Conservation (phyloP, 2,329 filamentous ascomycete species). For the Aspergillus candidus region DNA sequence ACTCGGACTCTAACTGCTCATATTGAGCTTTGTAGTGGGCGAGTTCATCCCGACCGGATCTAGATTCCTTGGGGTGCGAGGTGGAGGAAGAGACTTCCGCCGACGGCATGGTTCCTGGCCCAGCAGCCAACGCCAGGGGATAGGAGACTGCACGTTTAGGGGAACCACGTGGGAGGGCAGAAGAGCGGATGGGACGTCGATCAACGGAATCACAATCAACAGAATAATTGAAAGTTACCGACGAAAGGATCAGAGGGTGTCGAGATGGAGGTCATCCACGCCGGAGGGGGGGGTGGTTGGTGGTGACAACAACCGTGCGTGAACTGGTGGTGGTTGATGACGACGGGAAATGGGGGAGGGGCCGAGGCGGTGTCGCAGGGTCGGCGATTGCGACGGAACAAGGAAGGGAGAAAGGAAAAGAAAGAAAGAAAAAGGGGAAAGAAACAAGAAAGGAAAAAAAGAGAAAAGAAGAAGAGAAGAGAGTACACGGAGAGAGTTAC, state of each 20-base stretch:
- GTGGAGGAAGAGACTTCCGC: constrained; percentile 34
- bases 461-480: constrained; percentile 5
- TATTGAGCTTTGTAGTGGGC: constrained; percentile 96
- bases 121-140: constrained; percentile 13
- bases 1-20: constrained; percentile 81
- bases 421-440: constrained; percentile 2
- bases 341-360: constrained; percentile 15
- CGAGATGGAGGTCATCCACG: constrained; percentile 10
- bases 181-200: constrained; percentile 3
- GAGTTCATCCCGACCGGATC: constrained; percentile 63
- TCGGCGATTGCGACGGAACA: constrained; percentile 14
- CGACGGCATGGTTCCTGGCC: constrained; percentile 32
- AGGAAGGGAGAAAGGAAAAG: constrained; percentile 2
- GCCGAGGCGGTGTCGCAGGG: constrained; percentile 34
- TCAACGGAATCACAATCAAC: constrained; percentile 8
- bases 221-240: not conserved
- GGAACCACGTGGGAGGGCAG: constrained; percentile 12
- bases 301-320: constrained; percentile 12
- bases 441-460: constrained; percentile 2
- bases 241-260: constrained; percentile 1
- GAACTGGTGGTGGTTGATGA: constrained; percentile 6
- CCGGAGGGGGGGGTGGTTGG: not conserved
- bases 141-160: constrained; percentile 13
- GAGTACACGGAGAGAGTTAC: not conserved
- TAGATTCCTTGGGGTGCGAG: constrained; percentile 30